Evolutionary conservation across 352 stramenopile genomes (phyloP).

Genomic region (Phytophthora crassamura): DNA sequence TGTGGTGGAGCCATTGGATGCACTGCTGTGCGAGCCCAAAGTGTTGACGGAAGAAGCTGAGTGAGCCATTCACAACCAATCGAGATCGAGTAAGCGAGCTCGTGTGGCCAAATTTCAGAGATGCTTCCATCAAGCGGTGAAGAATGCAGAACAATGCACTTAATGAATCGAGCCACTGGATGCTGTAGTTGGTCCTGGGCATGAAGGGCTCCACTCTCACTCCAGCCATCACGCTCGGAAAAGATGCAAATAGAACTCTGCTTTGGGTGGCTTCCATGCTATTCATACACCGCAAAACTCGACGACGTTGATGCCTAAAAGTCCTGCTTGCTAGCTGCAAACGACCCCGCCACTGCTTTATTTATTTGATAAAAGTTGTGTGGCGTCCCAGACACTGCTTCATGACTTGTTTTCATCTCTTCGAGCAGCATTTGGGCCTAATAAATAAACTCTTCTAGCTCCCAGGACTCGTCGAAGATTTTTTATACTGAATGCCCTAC

Average conservation of each 20-base stretch:
- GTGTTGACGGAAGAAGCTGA: constrained; percentile 21
- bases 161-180: too few species aligned
- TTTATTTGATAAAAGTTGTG: too few species aligned
- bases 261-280: not conserved
- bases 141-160: too few species aligned
- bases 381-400: too few species aligned
- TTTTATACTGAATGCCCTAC: too few species aligned
- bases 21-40: constrained; percentile 7
- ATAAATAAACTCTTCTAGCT: too few species aligned
- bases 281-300: not conserved
- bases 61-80: constrained; percentile 17
- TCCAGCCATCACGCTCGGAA: not conserved
- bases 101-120: too few species aligned
- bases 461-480: too few species aligned
- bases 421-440: too few species aligned
- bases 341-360: not conserved
- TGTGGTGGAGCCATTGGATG: constrained; percentile 10
- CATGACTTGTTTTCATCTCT: too few species aligned
- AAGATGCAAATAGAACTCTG: constrained; percentile 19
- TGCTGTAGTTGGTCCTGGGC: not conserved
- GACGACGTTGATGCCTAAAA: not conserved
- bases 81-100: too few species aligned
- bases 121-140: too few species aligned
- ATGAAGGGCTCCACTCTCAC: constrained; percentile 1
- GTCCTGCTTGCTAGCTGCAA: not conserved